Evolutionary conservation across 768 basidiomycete genomes (phyloP).

Genomic region (Lyophyllum shimeji): DNA sequence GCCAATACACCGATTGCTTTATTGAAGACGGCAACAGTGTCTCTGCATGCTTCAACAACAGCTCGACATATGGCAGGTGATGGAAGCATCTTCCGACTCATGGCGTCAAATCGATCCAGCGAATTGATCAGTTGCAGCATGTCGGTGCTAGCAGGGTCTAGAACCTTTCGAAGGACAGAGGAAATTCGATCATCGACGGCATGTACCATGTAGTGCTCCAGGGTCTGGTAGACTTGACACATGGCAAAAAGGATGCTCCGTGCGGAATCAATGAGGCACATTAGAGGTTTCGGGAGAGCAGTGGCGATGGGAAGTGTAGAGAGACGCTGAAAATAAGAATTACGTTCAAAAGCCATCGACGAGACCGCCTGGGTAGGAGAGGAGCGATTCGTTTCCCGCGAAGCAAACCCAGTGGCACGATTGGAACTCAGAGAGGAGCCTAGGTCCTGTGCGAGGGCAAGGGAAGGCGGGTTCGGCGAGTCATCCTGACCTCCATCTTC

Average conservation of each 20-base stretch:
- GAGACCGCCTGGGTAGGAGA: constrained; percentile 42
- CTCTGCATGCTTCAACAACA: constrained; percentile 81
- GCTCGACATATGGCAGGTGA: constrained; percentile 70
- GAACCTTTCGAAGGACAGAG: constrained; percentile 76
- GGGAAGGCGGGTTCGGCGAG: constrained; percentile 35
- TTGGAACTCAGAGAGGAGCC: constrained; percentile 34
- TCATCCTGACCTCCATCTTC: constrained; percentile 24
- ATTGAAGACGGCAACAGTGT: constrained; percentile 79
- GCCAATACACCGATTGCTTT: constrained; percentile 86
- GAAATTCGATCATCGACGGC: constrained; percentile 83
- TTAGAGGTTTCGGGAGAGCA: constrained; percentile 68
- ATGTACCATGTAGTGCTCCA: constrained; percentile 85
- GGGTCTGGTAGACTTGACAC: constrained; percentile 86
- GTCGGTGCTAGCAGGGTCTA: constrained; percentile 80
- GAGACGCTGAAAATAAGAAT: constrained; percentile 93
- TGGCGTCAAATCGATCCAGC: constrained; percentile 87
- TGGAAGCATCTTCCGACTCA: constrained; percentile 68
- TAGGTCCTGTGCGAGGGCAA: constrained; percentile 48
- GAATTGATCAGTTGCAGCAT: constrained; percentile 84
- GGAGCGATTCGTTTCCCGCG: constrained; percentile 24
- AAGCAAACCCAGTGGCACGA: constrained; percentile 21
- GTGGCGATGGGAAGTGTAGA: constrained; percentile 72
- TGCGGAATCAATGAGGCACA: constrained; percentile 79
- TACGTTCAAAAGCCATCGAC: constrained; percentile 75
- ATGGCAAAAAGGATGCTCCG: constrained; percentile 91